Evolutionary conservation across 2,329 filamentous ascomycete genomes (phyloP), one percentile per base, ranked within the genome.

Genomic region (Neurospora sp.): DNA sequence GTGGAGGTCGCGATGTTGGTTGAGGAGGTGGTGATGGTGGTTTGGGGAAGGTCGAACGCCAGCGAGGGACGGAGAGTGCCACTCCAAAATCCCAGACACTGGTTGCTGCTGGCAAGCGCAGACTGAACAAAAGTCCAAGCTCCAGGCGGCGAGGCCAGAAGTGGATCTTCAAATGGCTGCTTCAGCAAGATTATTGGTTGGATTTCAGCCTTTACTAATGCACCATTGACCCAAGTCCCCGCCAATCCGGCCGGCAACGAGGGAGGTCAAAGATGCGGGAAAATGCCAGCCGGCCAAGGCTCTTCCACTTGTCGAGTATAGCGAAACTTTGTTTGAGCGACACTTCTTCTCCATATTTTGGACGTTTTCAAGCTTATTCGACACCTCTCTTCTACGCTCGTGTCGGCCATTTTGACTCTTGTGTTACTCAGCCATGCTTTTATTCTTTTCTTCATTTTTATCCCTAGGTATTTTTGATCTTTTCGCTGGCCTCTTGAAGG

Each of bases 361-460:
- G 43, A 52, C 19, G 11, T 28, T 52, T 23, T 23, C 11, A 52
- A 52, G 43, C 10, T 2, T 4, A 28, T 11, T 28, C 11, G 6
- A 28, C 43, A 4, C 10, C 2, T 52, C 43, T 28, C 19, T 3
- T 13, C 19, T 13, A 28, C 4, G 3, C 11, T 28, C 3, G 2
- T 28, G 19, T 3, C n/a, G 8, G 9, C 10, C 19, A 28, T 7
- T 15, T 2, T 15, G 0, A 23, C 19, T 5, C 46, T 15, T 28
- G 5, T 8, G 4, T 3, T 15, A 2, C 11, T 28, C 3, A 15
- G 19, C 5, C 5, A 28, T 13, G n/a, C 10, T 52, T 23, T 1
- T 4, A 6, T 4, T 7, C 3, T 1, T 6, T 2, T 11, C 1
- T 2, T 11, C 1, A n/a, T 13, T 3, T 5, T 4, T 1, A 2